Evolutionary conservation across 768 basidiomycete species (phyloP).

Genomic region (Leccinum arenicola): DNA sequence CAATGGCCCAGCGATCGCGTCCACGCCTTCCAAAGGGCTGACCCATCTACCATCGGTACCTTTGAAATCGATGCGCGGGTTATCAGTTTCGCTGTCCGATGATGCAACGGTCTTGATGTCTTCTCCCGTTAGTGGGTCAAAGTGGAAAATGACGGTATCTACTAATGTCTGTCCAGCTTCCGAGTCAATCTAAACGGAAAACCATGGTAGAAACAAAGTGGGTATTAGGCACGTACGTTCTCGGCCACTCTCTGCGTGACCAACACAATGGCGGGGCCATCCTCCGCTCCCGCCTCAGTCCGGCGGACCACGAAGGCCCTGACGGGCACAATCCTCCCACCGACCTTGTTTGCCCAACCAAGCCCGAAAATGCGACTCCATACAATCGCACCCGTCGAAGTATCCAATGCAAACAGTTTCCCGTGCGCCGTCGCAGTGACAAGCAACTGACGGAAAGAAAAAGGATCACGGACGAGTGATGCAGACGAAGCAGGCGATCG

Average conservation of each 20-base stretch:
- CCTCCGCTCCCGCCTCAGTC: slow-evolving; percentile 24
- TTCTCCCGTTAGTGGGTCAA: slow-evolving; percentile 79
- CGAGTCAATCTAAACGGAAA: slow-evolving; percentile 7
- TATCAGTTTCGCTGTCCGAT: slow-evolving; percentile 5
- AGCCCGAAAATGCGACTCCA: slow-evolving; percentile 81
- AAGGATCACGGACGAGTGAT: slow-evolving; percentile 63
- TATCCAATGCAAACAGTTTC: slow-evolving; percentile 81
- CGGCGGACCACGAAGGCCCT: slow-evolving; percentile 55
- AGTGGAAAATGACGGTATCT: slow-evolving; percentile 73
- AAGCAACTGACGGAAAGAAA: slow-evolving; percentile 85
- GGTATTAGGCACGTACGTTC: slow-evolving; percentile 46
- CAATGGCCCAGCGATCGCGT: slow-evolving; percentile 57
- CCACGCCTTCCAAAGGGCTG: slow-evolving; percentile 53
- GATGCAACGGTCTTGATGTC: slow-evolving; percentile 37
- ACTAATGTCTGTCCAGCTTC: slow-evolving; percentile 46
- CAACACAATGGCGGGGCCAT: slow-evolving; percentile 45
- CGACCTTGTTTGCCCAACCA: slow-evolving; percentile 60
- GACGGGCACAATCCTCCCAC: slow-evolving; percentile 53
- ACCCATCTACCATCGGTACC: slow-evolving; percentile 18
- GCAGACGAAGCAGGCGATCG: slow-evolving; percentile 32
- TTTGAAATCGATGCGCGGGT: slow-evolving; percentile 1
- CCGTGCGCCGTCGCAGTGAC: slow-evolving; percentile 69
- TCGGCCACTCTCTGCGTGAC: slow-evolving; percentile 59
- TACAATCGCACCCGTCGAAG: slow-evolving; percentile 68
- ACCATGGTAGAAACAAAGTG: background rate